Base-by-base conservation (phyloP, 495 filamentous ascomycete genomes). In the Aspergillus heteromorphus region DNA sequence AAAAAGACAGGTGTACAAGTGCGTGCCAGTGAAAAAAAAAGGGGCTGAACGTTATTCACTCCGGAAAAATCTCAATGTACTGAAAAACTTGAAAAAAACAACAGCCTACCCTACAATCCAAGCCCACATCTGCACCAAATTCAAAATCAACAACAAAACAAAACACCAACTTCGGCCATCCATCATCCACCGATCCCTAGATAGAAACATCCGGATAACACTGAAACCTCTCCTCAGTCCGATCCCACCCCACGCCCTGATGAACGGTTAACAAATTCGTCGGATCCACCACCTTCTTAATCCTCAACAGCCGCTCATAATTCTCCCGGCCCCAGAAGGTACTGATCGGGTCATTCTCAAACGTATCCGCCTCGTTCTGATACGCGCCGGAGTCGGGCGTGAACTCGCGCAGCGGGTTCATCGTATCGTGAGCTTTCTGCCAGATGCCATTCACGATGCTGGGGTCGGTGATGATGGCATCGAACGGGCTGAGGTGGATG, bases 271-370 rank as follows among this genome's bases (percentile, higher is more conserved):
- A 30, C 16, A 60, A 13, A 27, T 63, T 59, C 0, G 40, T 51
- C 1, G 74, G 73, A 56, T 80, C 78, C 49, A 72, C 71, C 42
- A 69, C 64, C 25, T 56, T 55, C 65, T 81, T 81, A 7, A 79
- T 56, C 13, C 50, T 34, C 11, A 71, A 56, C 14, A 81, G 51
- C 1, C 43, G 60, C 6, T 48, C 59, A 45, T 77, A 74, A 43
- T 79, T 76, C 18, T 65, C 60, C 43, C 55, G 2, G 0, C 65
- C 65, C 58, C 60, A 68, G 52, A 64, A 68, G 2, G 59, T 57
- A 9, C 10, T 10, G 13, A 53, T 40, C 1, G 48, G 57, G n/a
- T 68, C 59, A 1, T 58, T 56, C 40, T 64, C 58, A 42, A 73
- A 72, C 1, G 62, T 48, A 51, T 78, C 74, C 0, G 67, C 76